phyloP scores from a whole-genome alignment of 257 asterid genomes.

The Solanum tarijense region DNA sequence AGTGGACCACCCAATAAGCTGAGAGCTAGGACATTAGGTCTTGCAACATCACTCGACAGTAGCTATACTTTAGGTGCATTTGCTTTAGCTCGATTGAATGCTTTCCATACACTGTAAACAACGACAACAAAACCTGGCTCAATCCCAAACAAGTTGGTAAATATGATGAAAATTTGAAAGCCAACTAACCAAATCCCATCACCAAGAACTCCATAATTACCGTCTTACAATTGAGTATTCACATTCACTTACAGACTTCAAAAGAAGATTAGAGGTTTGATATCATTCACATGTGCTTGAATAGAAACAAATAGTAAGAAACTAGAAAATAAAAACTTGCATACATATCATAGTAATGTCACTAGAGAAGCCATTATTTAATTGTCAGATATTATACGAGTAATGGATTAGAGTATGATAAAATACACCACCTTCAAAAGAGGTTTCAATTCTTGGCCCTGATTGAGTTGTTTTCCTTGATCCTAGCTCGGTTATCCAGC shows the following conservation, averaged over 20 bases:
- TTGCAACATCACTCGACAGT: not conserved
- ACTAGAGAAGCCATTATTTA: not conserved
- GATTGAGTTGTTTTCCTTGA: constrained; percentile 69
- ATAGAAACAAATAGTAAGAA: not conserved
- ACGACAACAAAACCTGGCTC: not conserved
- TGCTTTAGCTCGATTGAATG: not conserved
- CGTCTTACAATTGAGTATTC: not conserved
- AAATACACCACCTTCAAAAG: not conserved
- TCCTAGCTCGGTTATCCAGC: constrained; percentile 81
- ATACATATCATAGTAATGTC: not conserved
- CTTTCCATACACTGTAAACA: not conserved
- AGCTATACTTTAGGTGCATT: not conserved
- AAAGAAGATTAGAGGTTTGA: not conserved
- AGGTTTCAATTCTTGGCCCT: constrained; percentile 34
- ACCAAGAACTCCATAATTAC: not conserved
- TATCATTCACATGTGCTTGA: not conserved
- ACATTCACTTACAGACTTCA: not conserved
- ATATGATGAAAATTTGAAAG: not conserved
- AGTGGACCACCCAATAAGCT: not conserved
- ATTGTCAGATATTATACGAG: not conserved
- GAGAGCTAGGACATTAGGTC: not conserved
- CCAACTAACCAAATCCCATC: not conserved
- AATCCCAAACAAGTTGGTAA: not conserved
- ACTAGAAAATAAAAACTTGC: not conserved
- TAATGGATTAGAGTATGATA: not conserved